These are phyloP conservation scores for Aplosporella prunicola DNA, from an alignment of 2,329 filamentous ascomycete genomes.

Conservation along the genomic window DNA sequence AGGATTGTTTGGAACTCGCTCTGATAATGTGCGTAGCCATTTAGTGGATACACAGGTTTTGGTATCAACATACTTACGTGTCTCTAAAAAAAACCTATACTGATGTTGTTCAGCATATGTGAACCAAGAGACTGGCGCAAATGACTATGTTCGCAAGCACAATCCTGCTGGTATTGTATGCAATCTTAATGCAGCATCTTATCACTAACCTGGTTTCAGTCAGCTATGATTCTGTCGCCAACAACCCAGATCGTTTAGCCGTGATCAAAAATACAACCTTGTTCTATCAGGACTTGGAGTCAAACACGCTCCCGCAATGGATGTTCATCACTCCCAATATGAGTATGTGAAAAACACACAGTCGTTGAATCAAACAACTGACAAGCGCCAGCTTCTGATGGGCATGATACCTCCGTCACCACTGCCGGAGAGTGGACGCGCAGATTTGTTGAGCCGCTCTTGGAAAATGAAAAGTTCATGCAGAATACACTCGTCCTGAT, in stretches of 20 bases:
- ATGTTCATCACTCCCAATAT: slow-evolving; percentile 59
- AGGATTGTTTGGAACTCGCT: not conserved
- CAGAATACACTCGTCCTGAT: slow-evolving; percentile 65
- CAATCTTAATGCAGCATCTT: slow-evolving; percentile 8
- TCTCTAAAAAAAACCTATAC: not conserved
- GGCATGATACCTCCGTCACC: slow-evolving; percentile 63
- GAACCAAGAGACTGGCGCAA: slow-evolving; percentile 56
- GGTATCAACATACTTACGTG: slow-evolving; percentile 25
- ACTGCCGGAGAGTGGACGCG: slow-evolving; percentile 60
- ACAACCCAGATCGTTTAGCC: slow-evolving; percentile 49
- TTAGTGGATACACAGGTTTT: slow-evolving; percentile 48
- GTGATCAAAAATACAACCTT: slow-evolving; percentile 66
- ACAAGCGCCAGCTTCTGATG: slow-evolving; percentile 62
- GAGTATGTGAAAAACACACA: slow-evolving; percentile 7
- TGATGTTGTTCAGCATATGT: slow-evolving; percentile 44
- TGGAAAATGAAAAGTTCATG: slow-evolving; percentile 62
- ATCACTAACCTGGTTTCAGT: slow-evolving; percentile 32
- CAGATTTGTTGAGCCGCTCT: slow-evolving; percentile 59
- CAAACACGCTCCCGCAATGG: slow-evolving; percentile 59
- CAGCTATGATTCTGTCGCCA: slow-evolving; percentile 56
- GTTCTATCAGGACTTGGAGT: slow-evolving; percentile 59
- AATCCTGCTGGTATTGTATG: slow-evolving; percentile 39
- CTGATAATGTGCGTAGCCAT: not conserved
- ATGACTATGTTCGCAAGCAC: slow-evolving; percentile 79
- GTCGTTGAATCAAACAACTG: slow-evolving; percentile 18